These are phyloP conservation scores for Fusarium sp. DNA, from an alignment of 2,329 filamentous ascomycete genomes.

Conservation along the genomic window DNA sequence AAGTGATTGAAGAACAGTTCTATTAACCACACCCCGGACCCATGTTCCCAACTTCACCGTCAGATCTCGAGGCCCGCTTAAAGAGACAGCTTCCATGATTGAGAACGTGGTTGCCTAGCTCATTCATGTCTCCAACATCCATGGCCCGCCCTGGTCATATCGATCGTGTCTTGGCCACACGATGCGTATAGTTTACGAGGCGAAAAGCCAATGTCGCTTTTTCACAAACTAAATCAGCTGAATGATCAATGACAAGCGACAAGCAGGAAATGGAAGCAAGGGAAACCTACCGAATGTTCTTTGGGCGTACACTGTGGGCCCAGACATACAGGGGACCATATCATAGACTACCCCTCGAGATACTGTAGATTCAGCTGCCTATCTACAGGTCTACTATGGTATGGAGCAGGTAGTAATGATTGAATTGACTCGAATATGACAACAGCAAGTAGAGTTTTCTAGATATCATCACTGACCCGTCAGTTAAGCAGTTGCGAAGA, in stretches of 20 bases:
- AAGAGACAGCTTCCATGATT: not conserved
- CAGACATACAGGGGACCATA: not conserved
- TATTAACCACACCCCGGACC: conserved; percentile 7
- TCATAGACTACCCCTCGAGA: not conserved
- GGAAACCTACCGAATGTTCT: conserved; percentile 12
- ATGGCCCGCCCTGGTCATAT: conserved; percentile 10
- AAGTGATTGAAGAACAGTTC: not conserved
- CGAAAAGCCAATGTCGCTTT: conserved; percentile 4
- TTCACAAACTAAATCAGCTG: not conserved
- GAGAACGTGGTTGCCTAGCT: conserved; percentile 38
- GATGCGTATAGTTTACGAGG: not conserved
- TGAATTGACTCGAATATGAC: not conserved
- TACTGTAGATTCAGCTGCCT: not conserved
- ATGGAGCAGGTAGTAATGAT: not conserved
- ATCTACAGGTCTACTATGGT: not conserved
- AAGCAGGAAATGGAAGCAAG: not conserved
- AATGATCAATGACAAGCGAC: not conserved
- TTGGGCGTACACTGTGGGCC: not conserved
- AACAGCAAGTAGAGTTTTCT: not conserved
- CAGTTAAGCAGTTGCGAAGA: not conserved
- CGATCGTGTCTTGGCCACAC: conserved; percentile 1
- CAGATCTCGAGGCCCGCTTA: conserved; percentile 18
- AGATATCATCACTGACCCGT: not conserved
- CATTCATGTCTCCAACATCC: conserved; percentile 6
- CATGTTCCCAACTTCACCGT: conserved; percentile 20